Evolutionary conservation across 129 eudicot species (phyloP).

Genomic region (Deinandra increscens): DNA sequence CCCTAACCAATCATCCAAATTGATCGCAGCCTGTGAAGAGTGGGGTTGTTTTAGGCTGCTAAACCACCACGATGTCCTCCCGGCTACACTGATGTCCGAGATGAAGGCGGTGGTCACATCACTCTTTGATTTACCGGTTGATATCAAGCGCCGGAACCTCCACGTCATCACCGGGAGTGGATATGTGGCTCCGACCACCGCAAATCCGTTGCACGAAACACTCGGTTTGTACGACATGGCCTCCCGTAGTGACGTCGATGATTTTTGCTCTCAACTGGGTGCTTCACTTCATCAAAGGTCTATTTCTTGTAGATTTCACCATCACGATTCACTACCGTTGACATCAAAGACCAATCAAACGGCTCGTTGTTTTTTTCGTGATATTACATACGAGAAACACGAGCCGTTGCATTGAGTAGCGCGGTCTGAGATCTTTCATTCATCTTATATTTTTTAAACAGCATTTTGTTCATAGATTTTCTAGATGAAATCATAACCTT

Average conservation of each 20-base stretch:
- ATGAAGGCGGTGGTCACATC: slow-evolving; percentile 52
- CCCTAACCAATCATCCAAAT: slow-evolving; percentile 34
- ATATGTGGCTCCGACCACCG: slow-evolving; percentile 47
- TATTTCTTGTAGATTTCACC: not conserved
- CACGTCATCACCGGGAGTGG: slow-evolving; percentile 64
- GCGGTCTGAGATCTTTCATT: too few relatives aligned
- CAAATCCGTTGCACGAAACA: slow-evolving; percentile 58
- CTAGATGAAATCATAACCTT: too few relatives aligned
- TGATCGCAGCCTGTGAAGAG: slow-evolving; percentile 53
- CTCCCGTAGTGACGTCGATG: slow-evolving; percentile 37
- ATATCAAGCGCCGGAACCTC: slow-evolving; percentile 46
- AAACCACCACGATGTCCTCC: slow-evolving; percentile 44
- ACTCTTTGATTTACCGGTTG: slow-evolving; percentile 53
- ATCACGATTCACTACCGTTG: not conserved
- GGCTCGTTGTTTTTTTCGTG: not conserved
- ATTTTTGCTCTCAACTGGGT: slow-evolving; percentile 47
- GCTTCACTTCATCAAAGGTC: slow-evolving; percentile 56
- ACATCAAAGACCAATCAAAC: not conserved
- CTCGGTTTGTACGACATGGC: slow-evolving; percentile 58
- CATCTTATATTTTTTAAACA: too few relatives aligned
- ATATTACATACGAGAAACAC: not conserved
- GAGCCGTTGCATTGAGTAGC: not conserved
- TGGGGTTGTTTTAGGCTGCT: slow-evolving; percentile 69
- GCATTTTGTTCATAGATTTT: too few relatives aligned
- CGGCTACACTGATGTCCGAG: slow-evolving; percentile 42